Evolutionary conservation across 352 stramenopile species (phyloP).

Genomic region (Peronospora destructor): DNA sequence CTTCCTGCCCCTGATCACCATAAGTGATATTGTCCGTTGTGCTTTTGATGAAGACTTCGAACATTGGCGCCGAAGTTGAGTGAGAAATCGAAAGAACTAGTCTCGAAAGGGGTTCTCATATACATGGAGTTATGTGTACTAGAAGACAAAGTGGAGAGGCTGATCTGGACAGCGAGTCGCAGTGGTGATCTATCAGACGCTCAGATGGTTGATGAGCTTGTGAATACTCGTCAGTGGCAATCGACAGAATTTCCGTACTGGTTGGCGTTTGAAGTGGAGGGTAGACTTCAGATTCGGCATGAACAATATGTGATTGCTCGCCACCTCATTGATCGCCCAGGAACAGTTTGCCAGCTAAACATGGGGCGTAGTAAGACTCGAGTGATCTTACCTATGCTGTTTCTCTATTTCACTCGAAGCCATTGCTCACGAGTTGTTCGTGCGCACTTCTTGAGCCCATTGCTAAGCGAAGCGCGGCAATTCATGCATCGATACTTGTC

Average conservation of each 20-base stretch:
- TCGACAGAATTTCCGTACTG: slow-evolving; percentile 56
- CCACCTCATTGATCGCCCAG: slow-evolving; percentile 59
- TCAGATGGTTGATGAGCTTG: slow-evolving; percentile 51
- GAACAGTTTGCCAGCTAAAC: slow-evolving; percentile 78
- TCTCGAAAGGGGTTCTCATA: slow-evolving; percentile 4
- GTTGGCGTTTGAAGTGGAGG: slow-evolving; percentile 85
- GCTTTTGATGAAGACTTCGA: slow-evolving; percentile 33
- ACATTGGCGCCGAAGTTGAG: slow-evolving; percentile 30
- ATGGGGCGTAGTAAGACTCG: slow-evolving; percentile 83
- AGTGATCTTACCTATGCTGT: slow-evolving; percentile 85
- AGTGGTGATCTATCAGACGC: slow-evolving; percentile 16
- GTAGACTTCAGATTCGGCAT: slow-evolving; percentile 71
- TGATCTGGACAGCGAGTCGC: slow-evolving; percentile 22
- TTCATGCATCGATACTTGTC: slow-evolving; percentile 61
- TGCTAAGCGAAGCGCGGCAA: slow-evolving; percentile 60
- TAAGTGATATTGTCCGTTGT: slow-evolving; percentile 32
- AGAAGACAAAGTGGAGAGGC: slow-evolving; percentile 58
- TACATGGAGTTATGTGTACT: slow-evolving; percentile 67
- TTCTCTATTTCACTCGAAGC: slow-evolving; percentile 53
- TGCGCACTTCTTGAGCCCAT: slow-evolving; percentile 50
- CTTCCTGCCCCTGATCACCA: slow-evolving; percentile 25
- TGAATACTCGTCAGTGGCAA: slow-evolving; percentile 41
- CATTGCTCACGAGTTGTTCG: slow-evolving; percentile 32
- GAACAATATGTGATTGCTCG: slow-evolving; percentile 71
- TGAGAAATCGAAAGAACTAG: slow-evolving; percentile 8